A percentile compares a stretch with the other conserved stretches of the same genome.
Conservation (phyloP, 73 alveolate genomes). For the Tetrahymena thermophila region DNA sequence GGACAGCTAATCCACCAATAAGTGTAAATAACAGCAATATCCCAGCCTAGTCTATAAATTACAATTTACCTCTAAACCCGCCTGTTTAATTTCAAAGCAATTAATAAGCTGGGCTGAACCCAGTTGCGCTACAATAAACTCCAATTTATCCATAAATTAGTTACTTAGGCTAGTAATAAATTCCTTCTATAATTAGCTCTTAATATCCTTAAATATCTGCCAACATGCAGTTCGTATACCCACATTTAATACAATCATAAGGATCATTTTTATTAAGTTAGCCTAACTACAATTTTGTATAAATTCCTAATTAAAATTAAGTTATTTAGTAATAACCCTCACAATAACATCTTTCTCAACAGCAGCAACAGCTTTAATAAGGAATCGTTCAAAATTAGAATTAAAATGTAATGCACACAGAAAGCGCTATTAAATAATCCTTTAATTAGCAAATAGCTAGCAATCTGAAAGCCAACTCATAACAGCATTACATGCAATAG, state of each 20-base stretch:
- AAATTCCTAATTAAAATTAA: background rate
- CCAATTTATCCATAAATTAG: background rate
- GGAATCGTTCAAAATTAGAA: background rate
- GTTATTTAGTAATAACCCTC: background rate
- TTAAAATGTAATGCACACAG: background rate
- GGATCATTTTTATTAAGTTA: background rate
- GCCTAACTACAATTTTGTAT: background rate
- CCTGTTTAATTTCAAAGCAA: background rate
- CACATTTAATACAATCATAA: background rate
- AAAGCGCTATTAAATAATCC: background rate
- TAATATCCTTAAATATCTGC: background rate
- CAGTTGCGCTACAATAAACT: background rate
- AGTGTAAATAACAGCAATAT: background rate
- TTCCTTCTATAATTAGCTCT: background rate
- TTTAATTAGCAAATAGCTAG: background rate
- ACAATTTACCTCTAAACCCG: background rate
- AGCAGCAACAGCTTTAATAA: background rate
- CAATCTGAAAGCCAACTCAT: background rate
- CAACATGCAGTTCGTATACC: background rate
- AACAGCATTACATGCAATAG: background rate
- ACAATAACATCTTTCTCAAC: background rate
- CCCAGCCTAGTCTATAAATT: background rate
- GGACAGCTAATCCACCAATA: background rate
- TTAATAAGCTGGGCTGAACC: background rate
- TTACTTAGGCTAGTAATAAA: background rate